A percentile compares a stretch with the other conserved stretches of the same genome.
phyloP scores from a whole-genome alignment of 441 rosid species.

The Euphorbia schlechtendalii region DNA sequence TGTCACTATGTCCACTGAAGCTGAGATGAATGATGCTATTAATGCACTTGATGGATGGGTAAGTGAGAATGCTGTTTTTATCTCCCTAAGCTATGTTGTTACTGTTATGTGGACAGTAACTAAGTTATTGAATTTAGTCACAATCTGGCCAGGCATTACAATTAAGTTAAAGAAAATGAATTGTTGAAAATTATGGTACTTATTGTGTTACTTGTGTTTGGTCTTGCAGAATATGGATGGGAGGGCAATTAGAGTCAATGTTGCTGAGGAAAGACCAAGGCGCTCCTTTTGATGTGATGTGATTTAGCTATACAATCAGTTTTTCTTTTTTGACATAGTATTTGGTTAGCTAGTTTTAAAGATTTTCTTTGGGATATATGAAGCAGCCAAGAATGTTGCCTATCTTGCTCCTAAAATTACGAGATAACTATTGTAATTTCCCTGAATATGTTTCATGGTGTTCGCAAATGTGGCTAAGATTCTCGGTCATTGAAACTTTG shows the following conservation, averaged over 20 bases:
- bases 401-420: not conserved
- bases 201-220: not conserved
- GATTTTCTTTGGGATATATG: not conserved
- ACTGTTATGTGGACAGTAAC: too few species aligned
- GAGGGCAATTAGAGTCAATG: slow-evolving; percentile 57
- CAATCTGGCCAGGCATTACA: not conserved
- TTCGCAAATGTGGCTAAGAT: not conserved
- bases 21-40: slow-evolving; percentile 65
- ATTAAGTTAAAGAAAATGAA: not conserved
- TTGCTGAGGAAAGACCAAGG: slow-evolving; percentile 57
- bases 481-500: not conserved
- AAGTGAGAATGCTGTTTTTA: slow-evolving; percentile 7
- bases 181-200: too few species aligned
- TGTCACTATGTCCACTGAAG: slow-evolving; percentile 55
- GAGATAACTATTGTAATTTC: slow-evolving; percentile 1
- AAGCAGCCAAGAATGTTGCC: too few species aligned
- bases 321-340: slow-evolving; percentile 15
- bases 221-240: slow-evolving; percentile 51
- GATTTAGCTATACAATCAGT: slow-evolving; percentile 6
- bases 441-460: not conserved
- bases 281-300: slow-evolving; percentile 29
- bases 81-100: not conserved
- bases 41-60: slow-evolving; percentile 81
- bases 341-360: slow-evolving; percentile 15
- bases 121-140: not conserved